Evolutionary conservation across 805 yeast genomes (phyloP), one percentile per base, ranked within the genome.

Genomic region (Candida suzukii): DNA sequence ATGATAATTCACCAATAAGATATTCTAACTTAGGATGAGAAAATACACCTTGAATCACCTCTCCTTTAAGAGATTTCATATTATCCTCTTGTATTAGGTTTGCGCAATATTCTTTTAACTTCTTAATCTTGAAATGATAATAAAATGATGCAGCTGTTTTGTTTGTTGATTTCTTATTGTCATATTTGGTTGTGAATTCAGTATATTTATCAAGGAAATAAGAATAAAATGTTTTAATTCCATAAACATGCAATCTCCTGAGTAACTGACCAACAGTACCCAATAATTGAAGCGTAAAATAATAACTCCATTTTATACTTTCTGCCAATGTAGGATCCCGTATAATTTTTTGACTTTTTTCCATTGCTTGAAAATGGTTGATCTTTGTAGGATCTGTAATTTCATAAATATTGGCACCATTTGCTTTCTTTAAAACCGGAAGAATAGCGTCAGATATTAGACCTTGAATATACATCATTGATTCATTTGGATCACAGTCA

Each of bases 1-100:
- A 62, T 3, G 60, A 54, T 35, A 90, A 57, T 49, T 83, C 84
- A 10, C 73, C 71, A 18, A 78, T 63, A 37, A 85, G 53, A 35
- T 72, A 67, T 39, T 74, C 77, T 24, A 88, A 60, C 53, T 93
- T 93, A 1, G 86, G 83, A 63, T 91, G 97, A 3, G 91, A 67
- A 42, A 56, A 61, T 2, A 54, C 40, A 0, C 67, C 67, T n/a
- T 44, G 47, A 12, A 57, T 49, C n/a, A 45, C 48, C 11, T 46
- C 44, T 0, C 49, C 52, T 16, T 39, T 41, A 4, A 25, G n/a
- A 4, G 58, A 46, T 8, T 46, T 47, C 19, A n/a, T 26, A n/a
- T 51, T 53, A 46, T 62, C 63, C 9, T 53, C 46, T 3, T 31
- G 53, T 2, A 80, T 53, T 24, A 69, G 47, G 1, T 54, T 48